These are phyloP conservation scores for Diaporthe citri DNA, from an alignment of 2,329 filamentous ascomycete species.

Conservation along the genomic window DNA sequence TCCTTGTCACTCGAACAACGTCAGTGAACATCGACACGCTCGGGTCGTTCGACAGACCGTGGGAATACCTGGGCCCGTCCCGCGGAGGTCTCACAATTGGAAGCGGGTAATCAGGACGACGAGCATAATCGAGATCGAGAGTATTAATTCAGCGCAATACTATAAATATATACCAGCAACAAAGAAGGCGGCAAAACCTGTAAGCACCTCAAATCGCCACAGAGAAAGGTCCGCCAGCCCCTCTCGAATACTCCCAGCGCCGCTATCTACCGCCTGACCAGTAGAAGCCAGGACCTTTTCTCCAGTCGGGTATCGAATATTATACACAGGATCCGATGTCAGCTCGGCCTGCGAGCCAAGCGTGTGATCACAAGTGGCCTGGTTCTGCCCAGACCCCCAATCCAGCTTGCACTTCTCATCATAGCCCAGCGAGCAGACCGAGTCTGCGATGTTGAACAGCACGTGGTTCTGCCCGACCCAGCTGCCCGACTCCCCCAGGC, in stretches of 20 bases:
- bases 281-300: slow-evolving; percentile 53
- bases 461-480: slow-evolving; percentile 64
- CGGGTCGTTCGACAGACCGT: slow-evolving; percentile 3
- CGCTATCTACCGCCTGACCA: slow-evolving; percentile 34
- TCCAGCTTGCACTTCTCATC: slow-evolving; percentile 62
- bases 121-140: not conserved
- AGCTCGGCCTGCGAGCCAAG: slow-evolving; percentile 55
- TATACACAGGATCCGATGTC: slow-evolving; percentile 57
- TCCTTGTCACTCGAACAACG: slow-evolving; percentile 13
- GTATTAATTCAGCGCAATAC: not conserved
- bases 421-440: slow-evolving; percentile 59
- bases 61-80: slow-evolving; percentile 16
- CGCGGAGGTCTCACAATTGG: not conserved
- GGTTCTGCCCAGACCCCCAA: slow-evolving; percentile 57
- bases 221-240: not conserved
- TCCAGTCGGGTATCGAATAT: slow-evolving; percentile 61
- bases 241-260: not conserved
- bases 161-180: not conserved
- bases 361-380: slow-evolving; percentile 57
- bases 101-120: not conserved
- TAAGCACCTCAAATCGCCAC: not conserved
- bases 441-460: slow-evolving; percentile 65
- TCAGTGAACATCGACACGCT: slow-evolving; percentile 11
- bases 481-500: slow-evolving; percentile 53
- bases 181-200: not conserved